phyloP scores from a whole-genome alignment of 768 basidiomycete genomes.

The Suillus plorans region DNA sequence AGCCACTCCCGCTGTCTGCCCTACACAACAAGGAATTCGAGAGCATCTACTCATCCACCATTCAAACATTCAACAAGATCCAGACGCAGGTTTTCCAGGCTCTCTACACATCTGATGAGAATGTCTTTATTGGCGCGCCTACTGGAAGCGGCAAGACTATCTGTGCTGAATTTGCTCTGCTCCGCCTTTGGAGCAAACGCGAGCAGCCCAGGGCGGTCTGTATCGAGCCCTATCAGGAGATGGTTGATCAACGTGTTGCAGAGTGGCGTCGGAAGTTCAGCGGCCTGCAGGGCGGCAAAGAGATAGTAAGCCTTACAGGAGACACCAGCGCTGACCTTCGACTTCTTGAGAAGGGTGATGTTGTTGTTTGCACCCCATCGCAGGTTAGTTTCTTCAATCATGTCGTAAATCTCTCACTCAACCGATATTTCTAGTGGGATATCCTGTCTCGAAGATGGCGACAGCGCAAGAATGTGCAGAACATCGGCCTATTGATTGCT shows the following conservation, averaged over 20 bases:
- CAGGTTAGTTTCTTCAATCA: conserved; percentile 53
- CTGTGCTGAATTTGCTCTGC: conserved; percentile 92
- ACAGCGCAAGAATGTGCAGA: conserved; percentile 95
- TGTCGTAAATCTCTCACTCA: conserved; percentile 4
- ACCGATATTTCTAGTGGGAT: conserved; percentile 70
- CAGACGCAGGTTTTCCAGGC: conserved; percentile 99
- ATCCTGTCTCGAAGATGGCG: conserved; percentile 93
- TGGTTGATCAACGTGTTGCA: conserved; percentile 86
- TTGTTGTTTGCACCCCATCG: conserved; percentile 90
- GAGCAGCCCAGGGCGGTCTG: conserved; percentile 87
- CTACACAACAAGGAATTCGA: conserved; percentile 94
- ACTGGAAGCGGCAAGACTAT: conserved; percentile 98
- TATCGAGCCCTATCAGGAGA: conserved; percentile 95
- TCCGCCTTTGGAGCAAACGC: conserved; percentile 91
- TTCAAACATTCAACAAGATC: conserved; percentile 95
- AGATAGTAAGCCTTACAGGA: conserved; percentile 90
- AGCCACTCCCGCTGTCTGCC: conserved; percentile 84
- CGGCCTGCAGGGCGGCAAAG: conserved; percentile 84
- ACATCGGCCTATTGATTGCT: conserved; percentile 87
- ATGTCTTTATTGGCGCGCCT: conserved; percentile 94
- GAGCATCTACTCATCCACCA: conserved; percentile 74
- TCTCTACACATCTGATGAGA: conserved; percentile 93
- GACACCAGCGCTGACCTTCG: conserved; percentile 92
- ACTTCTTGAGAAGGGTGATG: conserved; percentile 85
- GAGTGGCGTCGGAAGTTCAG: conserved; percentile 91